Evolutionary conservation across 352 stramenopile genomes (phyloP).

Genomic region (Globisporangium viniferum): DNA sequence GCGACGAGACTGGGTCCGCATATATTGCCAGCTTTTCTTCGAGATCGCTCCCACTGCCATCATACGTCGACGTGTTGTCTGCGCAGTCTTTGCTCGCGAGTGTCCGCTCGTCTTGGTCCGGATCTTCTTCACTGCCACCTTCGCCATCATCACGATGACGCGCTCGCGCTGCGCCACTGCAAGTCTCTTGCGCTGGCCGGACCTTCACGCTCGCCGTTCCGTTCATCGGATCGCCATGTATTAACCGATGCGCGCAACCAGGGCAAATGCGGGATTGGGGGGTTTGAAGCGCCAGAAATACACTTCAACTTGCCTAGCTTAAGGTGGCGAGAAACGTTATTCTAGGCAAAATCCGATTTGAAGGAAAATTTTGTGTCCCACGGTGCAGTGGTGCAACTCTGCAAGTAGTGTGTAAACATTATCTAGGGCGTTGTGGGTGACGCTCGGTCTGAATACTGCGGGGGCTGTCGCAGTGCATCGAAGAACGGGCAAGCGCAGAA

Average conservation of each 20-base stretch:
- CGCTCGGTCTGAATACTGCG: background rate
- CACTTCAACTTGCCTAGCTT: constrained; percentile 7
- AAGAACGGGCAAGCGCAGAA: background rate
- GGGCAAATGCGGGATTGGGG: background rate
- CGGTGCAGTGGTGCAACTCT: background rate
- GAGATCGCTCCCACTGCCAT: background rate
- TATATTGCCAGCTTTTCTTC: background rate
- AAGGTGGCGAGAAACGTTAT: background rate
- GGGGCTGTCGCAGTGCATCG: background rate
- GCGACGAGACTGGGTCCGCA: background rate
- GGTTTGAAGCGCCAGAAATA: background rate
- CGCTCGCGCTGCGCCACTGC: background rate
- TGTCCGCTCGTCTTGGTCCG: background rate
- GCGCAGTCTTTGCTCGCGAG: background rate
- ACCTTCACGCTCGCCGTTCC: background rate
- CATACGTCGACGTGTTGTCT: background rate
- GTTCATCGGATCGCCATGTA: background rate
- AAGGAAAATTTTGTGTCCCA: background rate
- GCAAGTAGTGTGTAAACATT: background rate
- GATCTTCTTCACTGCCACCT: background rate
- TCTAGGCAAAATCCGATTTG: background rate
- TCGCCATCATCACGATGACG: background rate
- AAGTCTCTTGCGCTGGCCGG: background rate
- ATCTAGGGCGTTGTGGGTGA: constrained; percentile 1
- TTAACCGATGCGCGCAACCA: background rate